Conservation (phyloP, 441 rosid genomes). For the Erodium texanum region DNA sequence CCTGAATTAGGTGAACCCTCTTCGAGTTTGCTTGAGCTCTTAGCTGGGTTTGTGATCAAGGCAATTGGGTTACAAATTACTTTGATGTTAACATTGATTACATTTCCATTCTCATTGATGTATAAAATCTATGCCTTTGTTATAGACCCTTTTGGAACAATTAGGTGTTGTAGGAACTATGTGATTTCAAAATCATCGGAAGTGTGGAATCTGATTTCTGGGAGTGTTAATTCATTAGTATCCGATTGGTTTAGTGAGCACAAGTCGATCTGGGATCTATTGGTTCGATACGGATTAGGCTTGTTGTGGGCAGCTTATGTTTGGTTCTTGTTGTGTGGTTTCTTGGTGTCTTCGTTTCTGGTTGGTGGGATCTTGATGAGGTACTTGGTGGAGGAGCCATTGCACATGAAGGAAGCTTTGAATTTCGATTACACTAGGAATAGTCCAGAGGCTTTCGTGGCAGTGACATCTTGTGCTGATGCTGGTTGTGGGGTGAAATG, state of each 20-base stretch:
- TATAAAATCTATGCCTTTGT: constrained; percentile 31
- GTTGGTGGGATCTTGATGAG: constrained; percentile 46
- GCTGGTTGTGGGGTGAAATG: constrained; percentile 37
- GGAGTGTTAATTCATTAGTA: constrained; percentile 25
- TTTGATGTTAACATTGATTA: constrained; percentile 39
- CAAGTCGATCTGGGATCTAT: constrained; percentile 29
- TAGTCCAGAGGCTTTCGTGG: constrained; percentile 59
- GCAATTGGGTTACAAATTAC: constrained; percentile 55
- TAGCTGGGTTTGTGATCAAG: constrained; percentile 45
- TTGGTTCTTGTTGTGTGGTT: constrained; percentile 44
- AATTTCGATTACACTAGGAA: constrained; percentile 66
- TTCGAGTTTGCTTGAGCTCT: constrained; percentile 31
- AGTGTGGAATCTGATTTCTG: constrained; percentile 25
- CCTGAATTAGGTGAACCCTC: constrained; percentile 25
- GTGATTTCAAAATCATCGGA: constrained; percentile 18
- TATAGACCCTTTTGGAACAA: constrained; percentile 46
- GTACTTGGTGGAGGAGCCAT: constrained; percentile 52
- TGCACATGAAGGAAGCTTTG: constrained; percentile 42
- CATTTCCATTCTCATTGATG: constrained; percentile 38
- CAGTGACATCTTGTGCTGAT: constrained; percentile 44
- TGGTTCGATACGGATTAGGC: constrained; percentile 51
- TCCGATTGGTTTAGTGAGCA: constrained; percentile 39
- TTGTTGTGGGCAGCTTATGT: constrained; percentile 59
- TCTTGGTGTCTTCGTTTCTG: constrained; percentile 41
- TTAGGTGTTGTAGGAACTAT: constrained; percentile 30